These are phyloP conservation scores for Choanephora cucurbitarum DNA, from an alignment of 371 early-diverging fungal genomes.

Conservation along the genomic window DNA sequence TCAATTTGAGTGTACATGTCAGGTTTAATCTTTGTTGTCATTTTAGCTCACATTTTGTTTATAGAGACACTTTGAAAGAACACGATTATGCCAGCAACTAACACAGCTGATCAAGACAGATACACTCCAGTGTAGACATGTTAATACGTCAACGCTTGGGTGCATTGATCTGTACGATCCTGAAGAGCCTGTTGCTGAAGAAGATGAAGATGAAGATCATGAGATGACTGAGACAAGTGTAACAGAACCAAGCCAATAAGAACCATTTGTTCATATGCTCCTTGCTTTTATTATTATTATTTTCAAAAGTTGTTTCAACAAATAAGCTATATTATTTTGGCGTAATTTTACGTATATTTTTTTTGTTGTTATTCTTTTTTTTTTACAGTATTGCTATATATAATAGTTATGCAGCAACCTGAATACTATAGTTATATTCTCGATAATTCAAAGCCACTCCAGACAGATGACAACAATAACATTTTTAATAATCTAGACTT, in stretches of 20 bases:
- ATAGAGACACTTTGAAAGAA: conserved; percentile 16
- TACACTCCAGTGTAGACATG: neutral
- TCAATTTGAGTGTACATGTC: conserved; percentile 26
- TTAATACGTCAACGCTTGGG: neutral
- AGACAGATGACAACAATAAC: neutral
- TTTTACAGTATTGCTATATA: neutral
- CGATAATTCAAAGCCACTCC: conserved; percentile 2
- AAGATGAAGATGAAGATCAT: neutral
- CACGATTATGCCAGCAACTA: conserved; percentile 10
- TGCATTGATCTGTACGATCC: neutral
- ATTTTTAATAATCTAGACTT: conserved; percentile 2
- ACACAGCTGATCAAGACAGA: conserved; percentile 6
- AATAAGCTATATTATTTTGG: neutral
- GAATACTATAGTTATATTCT: conserved; percentile 17
- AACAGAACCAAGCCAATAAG: neutral
- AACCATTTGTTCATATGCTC: too few species aligned
- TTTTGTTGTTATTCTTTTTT: conserved; percentile 1
- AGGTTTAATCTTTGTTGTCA: too few species aligned
- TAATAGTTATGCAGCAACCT: conserved; percentile 16
- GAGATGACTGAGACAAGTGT: neutral
- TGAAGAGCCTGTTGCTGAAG: neutral
- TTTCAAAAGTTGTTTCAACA: too few species aligned
- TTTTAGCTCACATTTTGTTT: too few species aligned
- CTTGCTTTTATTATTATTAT: too few species aligned
- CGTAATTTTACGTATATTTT: neutral